Percentiles rank a stretch among this genome's conserved stretches.
These are phyloP conservation scores for Debaryomyces sp. DNA, from an alignment of 1,139 yeast genomes.

Conservation along the genomic window DNA sequence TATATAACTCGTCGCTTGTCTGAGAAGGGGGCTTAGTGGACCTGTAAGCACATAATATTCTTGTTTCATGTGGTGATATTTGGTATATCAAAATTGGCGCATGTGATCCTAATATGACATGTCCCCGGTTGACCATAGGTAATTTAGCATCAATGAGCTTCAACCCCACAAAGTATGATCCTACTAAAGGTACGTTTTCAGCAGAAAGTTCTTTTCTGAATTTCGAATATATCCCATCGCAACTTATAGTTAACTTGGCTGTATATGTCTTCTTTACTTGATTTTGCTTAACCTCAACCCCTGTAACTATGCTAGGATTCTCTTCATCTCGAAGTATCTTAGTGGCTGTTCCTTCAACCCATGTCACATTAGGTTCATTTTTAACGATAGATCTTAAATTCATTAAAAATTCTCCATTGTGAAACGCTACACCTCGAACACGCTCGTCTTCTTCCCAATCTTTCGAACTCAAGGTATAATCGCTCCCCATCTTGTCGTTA, in stretches of 20 bases:
- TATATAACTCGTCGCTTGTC: conserved; percentile 56
- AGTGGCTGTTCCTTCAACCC: conserved; percentile 81
- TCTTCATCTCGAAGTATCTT: conserved; percentile 55
- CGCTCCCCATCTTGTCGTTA: conserved; percentile 56
- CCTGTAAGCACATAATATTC: conserved; percentile 88
- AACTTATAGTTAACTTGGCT: conserved; percentile 72
- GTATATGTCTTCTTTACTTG: conserved; percentile 32
- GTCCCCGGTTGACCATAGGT: conserved; percentile 81
- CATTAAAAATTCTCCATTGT: conserved; percentile 85
- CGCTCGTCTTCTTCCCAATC: conserved; percentile 65
- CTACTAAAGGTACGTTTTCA: conserved; percentile 62
- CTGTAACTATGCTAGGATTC: conserved; percentile 59
- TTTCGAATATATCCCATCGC: conserved; percentile 95
- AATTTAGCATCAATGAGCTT: conserved; percentile 70
- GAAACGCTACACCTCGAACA: conserved; percentile 83
- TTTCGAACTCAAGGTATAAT: conserved; percentile 46
- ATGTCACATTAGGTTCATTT: conserved; percentile 68
- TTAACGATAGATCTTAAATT: conserved; percentile 74
- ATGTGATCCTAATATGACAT: conserved; percentile 83
- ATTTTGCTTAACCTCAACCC: conserved; percentile 55
- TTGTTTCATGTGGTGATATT: conserved; percentile 77
- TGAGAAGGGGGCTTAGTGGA: conserved; percentile 73
- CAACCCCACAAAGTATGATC: conserved; percentile 87
- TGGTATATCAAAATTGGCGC: conserved; percentile 90
- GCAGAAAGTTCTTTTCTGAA: conserved; percentile 74